A percentile compares a stretch with the other conserved stretches of the same genome.
Conservation (phyloP, 768 basidiomycete genomes). For the Rubroboletus pulcherrimus region DNA sequence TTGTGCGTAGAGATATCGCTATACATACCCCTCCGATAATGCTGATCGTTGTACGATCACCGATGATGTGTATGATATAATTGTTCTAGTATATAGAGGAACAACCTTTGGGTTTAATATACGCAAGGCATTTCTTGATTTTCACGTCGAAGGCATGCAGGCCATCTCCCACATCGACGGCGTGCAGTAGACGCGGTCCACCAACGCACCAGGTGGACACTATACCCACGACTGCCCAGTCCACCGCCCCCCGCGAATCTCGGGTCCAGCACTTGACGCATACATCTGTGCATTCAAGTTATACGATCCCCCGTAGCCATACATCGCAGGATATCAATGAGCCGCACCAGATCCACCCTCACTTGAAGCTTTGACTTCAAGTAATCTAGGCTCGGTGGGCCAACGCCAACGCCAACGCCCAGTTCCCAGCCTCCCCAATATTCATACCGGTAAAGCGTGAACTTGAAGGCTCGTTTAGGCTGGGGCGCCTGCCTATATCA, state of each 20-base stretch:
- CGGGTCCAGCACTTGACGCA: slow-evolving; percentile 8
- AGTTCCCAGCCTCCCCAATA: too few relatives aligned
- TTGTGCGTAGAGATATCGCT: slow-evolving; percentile 11
- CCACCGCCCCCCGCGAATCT: neutral
- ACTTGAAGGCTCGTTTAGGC: too few relatives aligned
- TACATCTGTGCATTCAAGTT: neutral
- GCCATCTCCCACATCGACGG: neutral
- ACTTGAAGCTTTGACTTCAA: too few relatives aligned
- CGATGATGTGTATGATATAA: slow-evolving; percentile 6
- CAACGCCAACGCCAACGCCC: too few relatives aligned
- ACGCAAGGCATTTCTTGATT: neutral
- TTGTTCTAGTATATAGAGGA: neutral
- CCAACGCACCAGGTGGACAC: neutral
- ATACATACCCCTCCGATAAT: slow-evolving; percentile 13
- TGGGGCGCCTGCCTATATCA: too few relatives aligned
- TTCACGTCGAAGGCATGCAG: too few relatives aligned
- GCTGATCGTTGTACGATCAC: neutral
- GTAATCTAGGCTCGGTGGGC: too few relatives aligned
- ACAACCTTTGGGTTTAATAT: neutral
- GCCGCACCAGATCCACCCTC: slow-evolving; percentile 10
- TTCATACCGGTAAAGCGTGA: too few relatives aligned
- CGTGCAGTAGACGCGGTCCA: neutral
- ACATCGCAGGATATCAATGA: neutral
- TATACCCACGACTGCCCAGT: neutral
- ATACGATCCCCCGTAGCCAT: neutral